A percentile compares a stretch with the other conserved stretches of the same genome.
Conservation (phyloP, 139 green algal species). For the Chlorella sp. region DNA sequence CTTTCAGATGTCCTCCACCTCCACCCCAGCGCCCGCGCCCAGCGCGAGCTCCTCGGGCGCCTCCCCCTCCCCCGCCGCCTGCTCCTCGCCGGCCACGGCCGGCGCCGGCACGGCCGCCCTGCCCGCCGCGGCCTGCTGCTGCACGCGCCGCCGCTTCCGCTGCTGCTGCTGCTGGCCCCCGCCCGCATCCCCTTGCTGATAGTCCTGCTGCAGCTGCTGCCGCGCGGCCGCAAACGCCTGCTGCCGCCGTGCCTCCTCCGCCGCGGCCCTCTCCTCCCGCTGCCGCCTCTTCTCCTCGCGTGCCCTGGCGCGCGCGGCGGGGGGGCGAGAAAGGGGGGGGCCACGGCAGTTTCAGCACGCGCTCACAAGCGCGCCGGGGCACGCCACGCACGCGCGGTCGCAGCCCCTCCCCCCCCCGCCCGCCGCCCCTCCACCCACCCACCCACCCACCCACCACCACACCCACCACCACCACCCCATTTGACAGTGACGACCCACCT, state of each 20-base stretch:
- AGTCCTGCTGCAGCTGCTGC: constrained; percentile 37
- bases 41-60: background rate
- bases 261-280: constrained; percentile 35
- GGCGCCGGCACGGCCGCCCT: background rate
- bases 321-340: background rate
- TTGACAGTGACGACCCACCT: constrained; percentile 1
- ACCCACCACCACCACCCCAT: background rate
- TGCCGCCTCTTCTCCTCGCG: constrained; percentile 33
- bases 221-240: constrained; percentile 49
- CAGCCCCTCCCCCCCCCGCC: background rate
- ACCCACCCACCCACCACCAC: background rate
- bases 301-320: constrained; percentile 1
- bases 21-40: background rate
- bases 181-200: constrained; percentile 25
- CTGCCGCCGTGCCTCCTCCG: constrained; percentile 48
- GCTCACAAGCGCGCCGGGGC: background rate
- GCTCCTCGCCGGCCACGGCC: background rate
- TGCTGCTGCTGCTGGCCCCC: constrained; percentile 3
- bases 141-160: background rate
- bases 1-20: constrained; percentile 16
- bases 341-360: background rate
- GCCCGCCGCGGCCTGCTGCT: background rate
- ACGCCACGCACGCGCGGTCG: background rate
- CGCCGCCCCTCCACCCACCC: background rate
- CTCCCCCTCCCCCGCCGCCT: background rate